phyloP scores from a whole-genome alignment of 441 rosid genomes.

The Jatropha multifida region DNA sequence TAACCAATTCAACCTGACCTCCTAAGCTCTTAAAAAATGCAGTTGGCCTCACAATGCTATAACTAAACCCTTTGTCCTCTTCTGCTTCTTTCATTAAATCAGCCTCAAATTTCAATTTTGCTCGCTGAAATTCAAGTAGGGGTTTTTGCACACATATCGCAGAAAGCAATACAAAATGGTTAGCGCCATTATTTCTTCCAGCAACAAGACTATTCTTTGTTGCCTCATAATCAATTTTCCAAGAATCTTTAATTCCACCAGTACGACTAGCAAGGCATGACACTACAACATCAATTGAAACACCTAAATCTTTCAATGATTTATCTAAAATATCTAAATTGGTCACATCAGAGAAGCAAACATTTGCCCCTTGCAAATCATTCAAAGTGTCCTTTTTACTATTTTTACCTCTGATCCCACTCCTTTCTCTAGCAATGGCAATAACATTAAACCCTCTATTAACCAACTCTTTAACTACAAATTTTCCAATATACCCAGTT shows the following conservation, averaged over 20 bases:
- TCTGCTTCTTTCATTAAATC: constrained; percentile 53
- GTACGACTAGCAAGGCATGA: constrained; percentile 89
- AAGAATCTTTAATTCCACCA: constrained; percentile 87
- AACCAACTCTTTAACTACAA: constrained; percentile 74
- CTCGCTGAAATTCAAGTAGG: constrained; percentile 74
- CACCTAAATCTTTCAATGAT: constrained; percentile 44
- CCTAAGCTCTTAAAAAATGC: constrained; percentile 93
- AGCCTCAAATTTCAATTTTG: constrained; percentile 73
- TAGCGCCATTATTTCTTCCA: constrained; percentile 70
- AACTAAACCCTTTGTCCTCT: constrained; percentile 47
- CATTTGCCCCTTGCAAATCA: constrained; percentile 61
- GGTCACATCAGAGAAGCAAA: constrained; percentile 87
- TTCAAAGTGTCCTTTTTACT: constrained; percentile 58
- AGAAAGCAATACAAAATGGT: constrained; percentile 78
- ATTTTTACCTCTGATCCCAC: constrained; percentile 68
- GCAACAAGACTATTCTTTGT: constrained; percentile 82
- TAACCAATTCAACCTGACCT: constrained; percentile 85
- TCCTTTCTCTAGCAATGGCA: constrained; percentile 77
- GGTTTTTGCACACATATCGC: constrained; percentile 91
- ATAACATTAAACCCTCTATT: constrained; percentile 78
- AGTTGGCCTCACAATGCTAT: constrained; percentile 86
- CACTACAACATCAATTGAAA: constrained; percentile 72
- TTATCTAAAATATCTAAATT: constrained; percentile 47
- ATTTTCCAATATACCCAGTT: constrained; percentile 87
- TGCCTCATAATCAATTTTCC: constrained; percentile 92